Conservation (phyloP, 2,329 filamentous ascomycete species). For the Epichloe bromicola region DNA sequence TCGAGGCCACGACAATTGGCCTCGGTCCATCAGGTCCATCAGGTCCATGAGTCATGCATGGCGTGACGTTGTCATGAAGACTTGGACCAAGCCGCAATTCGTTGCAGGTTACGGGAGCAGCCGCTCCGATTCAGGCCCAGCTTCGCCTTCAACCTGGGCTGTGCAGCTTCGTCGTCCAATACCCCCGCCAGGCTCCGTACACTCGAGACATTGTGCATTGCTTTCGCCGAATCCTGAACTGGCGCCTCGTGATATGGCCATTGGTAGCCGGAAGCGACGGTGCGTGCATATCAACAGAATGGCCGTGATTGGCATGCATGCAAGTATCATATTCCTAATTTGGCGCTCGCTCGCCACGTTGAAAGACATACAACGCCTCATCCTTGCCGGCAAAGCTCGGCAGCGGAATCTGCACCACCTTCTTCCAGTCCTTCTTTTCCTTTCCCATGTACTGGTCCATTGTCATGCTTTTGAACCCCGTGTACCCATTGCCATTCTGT, state of each 20-base stretch:
- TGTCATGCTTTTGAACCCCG: constrained; percentile 48
- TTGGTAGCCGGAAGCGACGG: too few species aligned
- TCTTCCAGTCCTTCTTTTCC: constrained; percentile 44
- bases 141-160: not conserved
- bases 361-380: constrained; percentile 59
- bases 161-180: not conserved
- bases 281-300: too few species aligned
- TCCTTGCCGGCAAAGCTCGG: constrained; percentile 69
- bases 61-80: too few species aligned
- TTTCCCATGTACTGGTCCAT: constrained; percentile 54
- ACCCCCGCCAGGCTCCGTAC: constrained; percentile 5
- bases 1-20: too few species aligned
- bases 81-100: not conserved
- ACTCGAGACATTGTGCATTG: not conserved
- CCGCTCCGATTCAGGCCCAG: not conserved
- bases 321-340: not conserved
- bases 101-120: not conserved
- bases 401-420: constrained; percentile 50
- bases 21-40: too few species aligned
- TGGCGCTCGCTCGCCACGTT: constrained; percentile 30
- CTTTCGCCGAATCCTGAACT: not conserved
- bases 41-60: too few species aligned
- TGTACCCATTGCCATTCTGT: constrained; percentile 64
- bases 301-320: not conserved
- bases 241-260: not conserved